Evolutionary conservation across 208 protist species (phyloP), one percentile per base, ranked within the genome.

Genomic region (Leishmania arabica): DNA sequence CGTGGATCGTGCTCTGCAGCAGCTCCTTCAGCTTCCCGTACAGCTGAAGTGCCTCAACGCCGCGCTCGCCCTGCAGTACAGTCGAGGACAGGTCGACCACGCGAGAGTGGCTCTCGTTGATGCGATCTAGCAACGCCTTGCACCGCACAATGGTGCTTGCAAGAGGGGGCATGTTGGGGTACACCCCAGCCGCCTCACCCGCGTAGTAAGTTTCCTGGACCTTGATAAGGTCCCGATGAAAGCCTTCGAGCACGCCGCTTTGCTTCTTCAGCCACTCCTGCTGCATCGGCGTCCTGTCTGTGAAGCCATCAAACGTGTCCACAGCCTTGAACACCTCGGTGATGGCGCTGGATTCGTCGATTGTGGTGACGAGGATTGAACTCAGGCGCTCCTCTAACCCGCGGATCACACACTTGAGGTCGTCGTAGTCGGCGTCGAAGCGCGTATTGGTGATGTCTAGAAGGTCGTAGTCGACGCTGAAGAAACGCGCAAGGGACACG

Each of bases 301-400:
- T 95, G 80, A 99, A 96, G 53, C 92, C 96, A 65, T 99, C 98
- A 86, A 99, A 99, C 17, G 95, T 97, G 83, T 99, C 99, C 7
- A 99, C 95, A 2, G 99, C 93, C 81, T 99, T 99, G 86, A 99
- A 99, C 21, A 98, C 90, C 77, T 96, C 92, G 4, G 94, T 92
- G 74, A 99, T 95, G 19, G 98, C 98, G 71, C 87, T 92, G 65
- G 94, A 94, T 75, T 99, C 98, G 75, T 99, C 98, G 82, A 99
- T 98, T 53, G 91, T 94, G 49, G 93, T 93, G 49, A 96, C 91
- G 17, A 99, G 87, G 60, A 99, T 97, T 24, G 92, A 89, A 31
- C 95, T 95, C 24, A 99, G 88, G 31, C 98, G 90, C 47, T 96
- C 90, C 88, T 99, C 99, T 54, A 99, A 85, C 60, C 98, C 95